Evolutionary conservation across 1,139 yeast genomes (phyloP).

Genomic region (Groenewaldozyma auringiensis): DNA sequence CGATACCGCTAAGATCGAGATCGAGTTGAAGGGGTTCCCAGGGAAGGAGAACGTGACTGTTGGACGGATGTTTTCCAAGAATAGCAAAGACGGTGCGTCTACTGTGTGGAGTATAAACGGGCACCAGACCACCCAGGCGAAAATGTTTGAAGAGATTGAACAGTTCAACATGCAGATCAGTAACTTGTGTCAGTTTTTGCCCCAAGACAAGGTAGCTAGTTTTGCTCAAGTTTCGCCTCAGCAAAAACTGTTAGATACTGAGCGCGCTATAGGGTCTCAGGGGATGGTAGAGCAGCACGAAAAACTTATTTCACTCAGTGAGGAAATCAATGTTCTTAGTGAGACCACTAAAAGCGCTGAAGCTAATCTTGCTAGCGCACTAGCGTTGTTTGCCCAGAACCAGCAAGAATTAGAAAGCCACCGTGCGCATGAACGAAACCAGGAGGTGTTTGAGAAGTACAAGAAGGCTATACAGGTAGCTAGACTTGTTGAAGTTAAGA

Average conservation of each 20-base stretch:
- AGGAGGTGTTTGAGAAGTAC: conserved; percentile 7
- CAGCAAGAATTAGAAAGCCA: conserved; percentile 19
- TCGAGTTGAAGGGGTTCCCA: conserved; percentile 48
- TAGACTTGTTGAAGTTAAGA: neutral
- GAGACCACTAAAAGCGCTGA: conserved; percentile 11
- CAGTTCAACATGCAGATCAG: conserved; percentile 73
- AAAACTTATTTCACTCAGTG: conserved; percentile 47
- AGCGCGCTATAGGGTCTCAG: conserved; percentile 68
- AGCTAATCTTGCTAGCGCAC: conserved; percentile 24
- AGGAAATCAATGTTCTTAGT: conserved; percentile 16
- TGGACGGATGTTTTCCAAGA: conserved; percentile 35
- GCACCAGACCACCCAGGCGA: conserved; percentile 36
- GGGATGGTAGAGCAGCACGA: conserved; percentile 52
- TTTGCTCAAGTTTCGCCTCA: conserved; percentile 81
- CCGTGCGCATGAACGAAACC: conserved; percentile 29
- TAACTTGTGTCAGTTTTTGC: conserved; percentile 87
- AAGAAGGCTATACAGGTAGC: conserved; percentile 6
- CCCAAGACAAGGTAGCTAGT: conserved; percentile 92
- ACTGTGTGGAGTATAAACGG: conserved; percentile 59
- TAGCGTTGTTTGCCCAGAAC: conserved; percentile 33
- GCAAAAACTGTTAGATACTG: conserved; percentile 65
- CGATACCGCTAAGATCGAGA: conserved; percentile 48
- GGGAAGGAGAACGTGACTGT: conserved; percentile 32
- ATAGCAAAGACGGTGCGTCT: conserved; percentile 30
- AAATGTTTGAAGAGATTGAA: conserved; percentile 41